A percentile compares a stretch with the other conserved stretches of the same genome.
Conservation (phyloP, 768 basidiomycete genomes). For the Tulasnella sp. region DNA sequence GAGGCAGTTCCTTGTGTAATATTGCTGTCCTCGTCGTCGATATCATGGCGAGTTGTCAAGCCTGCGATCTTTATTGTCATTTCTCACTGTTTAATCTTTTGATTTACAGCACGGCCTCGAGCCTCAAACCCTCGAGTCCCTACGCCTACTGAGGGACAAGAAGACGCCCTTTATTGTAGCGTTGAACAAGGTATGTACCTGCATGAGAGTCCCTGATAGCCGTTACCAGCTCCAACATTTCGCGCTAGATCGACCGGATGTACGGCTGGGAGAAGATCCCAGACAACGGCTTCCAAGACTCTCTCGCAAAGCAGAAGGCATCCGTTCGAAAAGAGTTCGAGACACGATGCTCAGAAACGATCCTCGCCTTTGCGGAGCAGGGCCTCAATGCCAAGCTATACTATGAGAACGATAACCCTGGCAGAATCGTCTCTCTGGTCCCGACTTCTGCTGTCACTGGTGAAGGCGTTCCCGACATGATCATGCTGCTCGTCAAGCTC, state of each 20-base stretch:
- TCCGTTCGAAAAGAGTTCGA: conserved; percentile 86
- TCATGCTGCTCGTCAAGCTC: conserved; percentile 93
- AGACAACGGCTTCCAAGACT: conserved; percentile 86
- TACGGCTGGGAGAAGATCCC: conserved; percentile 90
- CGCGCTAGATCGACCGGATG: conserved; percentile 84
- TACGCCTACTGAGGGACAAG: conserved; percentile 78
- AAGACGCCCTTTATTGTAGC: conserved; percentile 99
- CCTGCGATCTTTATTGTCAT: too few species aligned
- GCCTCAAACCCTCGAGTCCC: conserved; percentile 94
- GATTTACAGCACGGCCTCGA: conserved; percentile 83
- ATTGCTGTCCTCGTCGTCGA: conserved; percentile 98
- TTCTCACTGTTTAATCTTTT: neutral
- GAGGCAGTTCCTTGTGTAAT: conserved; percentile 95
- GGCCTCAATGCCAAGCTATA: conserved; percentile 90
- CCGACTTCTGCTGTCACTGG: conserved; percentile 97
- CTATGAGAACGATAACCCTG: conserved; percentile 96
- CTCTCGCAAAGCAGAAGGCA: conserved; percentile 67
- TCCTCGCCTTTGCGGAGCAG: conserved; percentile 93
- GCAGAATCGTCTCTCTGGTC: conserved; percentile 87
- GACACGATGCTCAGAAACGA: conserved; percentile 72
- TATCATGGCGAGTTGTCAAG: conserved; percentile 70
- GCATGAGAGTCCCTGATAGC: neutral
- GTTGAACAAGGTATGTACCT: conserved; percentile 67
- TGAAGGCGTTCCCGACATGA: conserved; percentile 98
- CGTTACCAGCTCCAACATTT: conserved; percentile 4